Evolutionary conservation across 345 rosid genomes (phyloP).

Genomic region (Pugionium dolabratum): DNA sequence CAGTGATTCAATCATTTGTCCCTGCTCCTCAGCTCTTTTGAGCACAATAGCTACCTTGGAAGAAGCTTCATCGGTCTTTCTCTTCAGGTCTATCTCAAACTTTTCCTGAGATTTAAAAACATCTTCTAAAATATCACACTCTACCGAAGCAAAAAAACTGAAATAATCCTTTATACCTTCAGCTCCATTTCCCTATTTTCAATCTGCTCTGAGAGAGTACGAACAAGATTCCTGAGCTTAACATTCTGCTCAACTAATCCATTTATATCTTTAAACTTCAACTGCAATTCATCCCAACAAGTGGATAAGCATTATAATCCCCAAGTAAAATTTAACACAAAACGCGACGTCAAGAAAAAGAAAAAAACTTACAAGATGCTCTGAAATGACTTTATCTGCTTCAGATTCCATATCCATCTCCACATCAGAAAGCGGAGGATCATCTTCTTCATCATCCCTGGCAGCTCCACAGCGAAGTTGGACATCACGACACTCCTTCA

Average conservation of each 20-base stretch:
- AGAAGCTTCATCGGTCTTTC: constrained; percentile 75
- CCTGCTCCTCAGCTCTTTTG: constrained; percentile 91
- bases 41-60: constrained; percentile 78
- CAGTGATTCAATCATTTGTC: constrained; percentile 84
- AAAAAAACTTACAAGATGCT: constrained; percentile 61
- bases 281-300: constrained; percentile 49
- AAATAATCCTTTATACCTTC: constrained; percentile 55
- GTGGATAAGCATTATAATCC: constrained; percentile 26
- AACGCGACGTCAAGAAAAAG: constrained; percentile 4
- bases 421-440: constrained; percentile 41
- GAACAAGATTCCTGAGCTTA: constrained; percentile 85
- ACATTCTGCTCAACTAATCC: constrained; percentile 97
- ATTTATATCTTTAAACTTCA: constrained; percentile 89
- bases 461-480: constrained; percentile 83
- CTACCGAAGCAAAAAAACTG: constrained; percentile 17
- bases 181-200: constrained; percentile 68
- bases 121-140: constrained; percentile 11
- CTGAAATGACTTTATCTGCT: constrained; percentile 72
- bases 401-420: constrained; percentile 57
- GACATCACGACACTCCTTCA: constrained; percentile 93
- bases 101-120: constrained; percentile 58
- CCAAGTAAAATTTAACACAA: constrained; percentile 21
- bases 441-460: constrained; percentile 49
- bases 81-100: constrained; percentile 65
- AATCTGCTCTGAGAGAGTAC: constrained; percentile 76